Conservation (phyloP, 352 stramenopile genomes). For the Phytophthora sansomeana region DNA sequence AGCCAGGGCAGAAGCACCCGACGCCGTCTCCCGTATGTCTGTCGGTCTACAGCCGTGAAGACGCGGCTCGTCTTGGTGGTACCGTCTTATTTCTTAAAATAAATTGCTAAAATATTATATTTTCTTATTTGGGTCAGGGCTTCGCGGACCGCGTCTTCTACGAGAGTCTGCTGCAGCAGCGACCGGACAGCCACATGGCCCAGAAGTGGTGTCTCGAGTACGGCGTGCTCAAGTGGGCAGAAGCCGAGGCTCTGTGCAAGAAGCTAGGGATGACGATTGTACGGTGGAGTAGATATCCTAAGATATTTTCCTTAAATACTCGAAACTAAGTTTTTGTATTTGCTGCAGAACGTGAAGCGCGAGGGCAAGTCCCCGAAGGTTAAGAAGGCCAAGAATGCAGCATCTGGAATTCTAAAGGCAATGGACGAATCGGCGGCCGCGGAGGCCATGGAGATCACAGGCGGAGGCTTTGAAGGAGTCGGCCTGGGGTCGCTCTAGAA, state of each 20-base stretch:
- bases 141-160: conserved; percentile 93
- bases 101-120: conserved; percentile 1
- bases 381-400: conserved; percentile 49
- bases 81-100: too few relatives aligned
- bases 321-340: neutral
- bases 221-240: conserved; percentile 88
- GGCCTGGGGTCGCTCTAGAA: conserved; percentile 67
- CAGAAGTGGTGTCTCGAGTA: conserved; percentile 93
- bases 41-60: neutral
- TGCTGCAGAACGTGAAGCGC: conserved; percentile 61
- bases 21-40: conserved; percentile 78
- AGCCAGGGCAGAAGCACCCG: conserved; percentile 89
- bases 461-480: conserved; percentile 65
- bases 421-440: conserved; percentile 57
- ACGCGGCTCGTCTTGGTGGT: neutral
- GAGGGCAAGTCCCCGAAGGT: conserved; percentile 51
- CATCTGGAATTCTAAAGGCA: conserved; percentile 24
- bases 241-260: conserved; percentile 84
- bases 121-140: conserved; percentile 46
- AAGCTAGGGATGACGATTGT: conserved; percentile 71
- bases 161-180: conserved; percentile 89
- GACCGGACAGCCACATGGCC: conserved; percentile 85
- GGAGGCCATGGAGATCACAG: conserved; percentile 64
- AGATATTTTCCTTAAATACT: conserved; percentile 10
- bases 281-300: conserved; percentile 29